Conservation (phyloP, 2,329 filamentous ascomycete genomes). For the Trichoderma atrobrunneum region DNA sequence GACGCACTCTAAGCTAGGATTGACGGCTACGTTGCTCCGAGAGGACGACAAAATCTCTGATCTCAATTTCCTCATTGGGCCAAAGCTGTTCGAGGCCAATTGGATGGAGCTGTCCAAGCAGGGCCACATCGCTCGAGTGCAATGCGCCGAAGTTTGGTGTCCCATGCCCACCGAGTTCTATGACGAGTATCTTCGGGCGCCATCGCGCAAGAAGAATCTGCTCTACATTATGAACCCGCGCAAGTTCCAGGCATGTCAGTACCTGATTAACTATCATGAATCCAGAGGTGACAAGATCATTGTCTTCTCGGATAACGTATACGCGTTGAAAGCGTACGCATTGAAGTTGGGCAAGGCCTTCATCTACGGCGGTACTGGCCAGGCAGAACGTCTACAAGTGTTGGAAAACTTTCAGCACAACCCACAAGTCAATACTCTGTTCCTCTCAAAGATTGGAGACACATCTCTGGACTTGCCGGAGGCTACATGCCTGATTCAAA, state of each 20-base stretch:
- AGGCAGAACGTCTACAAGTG: constrained; percentile 80
- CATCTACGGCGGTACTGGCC: constrained; percentile 85
- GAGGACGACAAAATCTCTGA: constrained; percentile 99
- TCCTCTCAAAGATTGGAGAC: constrained; percentile 95
- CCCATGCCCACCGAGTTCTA: constrained; percentile 99
- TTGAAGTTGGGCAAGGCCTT: constrained; percentile 80
- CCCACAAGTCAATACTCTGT: constrained; percentile 83
- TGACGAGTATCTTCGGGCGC: constrained; percentile 79
- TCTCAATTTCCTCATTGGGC: constrained; percentile 94
- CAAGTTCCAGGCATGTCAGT: constrained; percentile 97
- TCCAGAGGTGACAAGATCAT: constrained; percentile 95
- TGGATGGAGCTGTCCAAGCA: constrained; percentile 99
- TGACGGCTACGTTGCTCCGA: constrained; percentile 89
- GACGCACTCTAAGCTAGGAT: constrained; percentile 88
- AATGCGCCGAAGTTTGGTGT: constrained; percentile 98
- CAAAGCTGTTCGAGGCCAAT: constrained; percentile 96
- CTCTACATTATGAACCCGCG: constrained; percentile 97
- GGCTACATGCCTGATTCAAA: constrained; percentile 94
- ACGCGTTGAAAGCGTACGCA: constrained; percentile 83
- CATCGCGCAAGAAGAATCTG: constrained; percentile 45
- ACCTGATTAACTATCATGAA: constrained; percentile 97
- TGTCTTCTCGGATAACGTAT: constrained; percentile 97
- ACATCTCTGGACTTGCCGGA: constrained; percentile 97
- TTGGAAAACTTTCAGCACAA: constrained; percentile 96
- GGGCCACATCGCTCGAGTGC: constrained; percentile 93